phyloP scores from a whole-genome alignment of 164 flowering plant species.

The Vitis labrusca region DNA sequence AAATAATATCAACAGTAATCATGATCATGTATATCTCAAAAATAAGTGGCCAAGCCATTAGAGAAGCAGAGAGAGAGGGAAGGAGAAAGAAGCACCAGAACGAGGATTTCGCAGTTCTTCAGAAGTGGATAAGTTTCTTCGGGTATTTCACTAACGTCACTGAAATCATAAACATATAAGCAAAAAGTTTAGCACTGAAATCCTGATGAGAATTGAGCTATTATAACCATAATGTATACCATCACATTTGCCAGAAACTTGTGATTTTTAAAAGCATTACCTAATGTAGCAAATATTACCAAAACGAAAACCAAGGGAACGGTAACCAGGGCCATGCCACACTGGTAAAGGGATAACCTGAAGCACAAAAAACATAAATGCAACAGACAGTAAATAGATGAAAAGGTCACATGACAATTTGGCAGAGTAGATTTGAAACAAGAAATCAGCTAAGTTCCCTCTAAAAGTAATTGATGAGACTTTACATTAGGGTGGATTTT shows the following conservation, averaged over 20 bases:
- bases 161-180: constrained; percentile 23
- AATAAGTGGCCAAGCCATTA: background rate
- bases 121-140: constrained; percentile 87
- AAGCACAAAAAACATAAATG: constrained; percentile 7
- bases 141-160: constrained; percentile 95
- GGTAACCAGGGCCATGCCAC: constrained; percentile 90
- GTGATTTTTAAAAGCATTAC: constrained; percentile 32
- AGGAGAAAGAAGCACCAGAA: constrained; percentile 47
- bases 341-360: constrained; percentile 95
- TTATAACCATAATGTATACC: too few species aligned
- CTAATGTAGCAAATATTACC: constrained; percentile 93
- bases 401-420: too few species aligned
- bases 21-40: background rate
- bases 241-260: background rate
- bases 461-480: too few species aligned
- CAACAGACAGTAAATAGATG: too few species aligned
- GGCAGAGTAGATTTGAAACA: background rate
- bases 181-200: constrained; percentile 1
- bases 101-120: constrained; percentile 71
- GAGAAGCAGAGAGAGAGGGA: constrained; percentile 17
- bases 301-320: constrained; percentile 94
- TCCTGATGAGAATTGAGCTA: too few species aligned
- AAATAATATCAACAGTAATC: constrained; percentile 2
- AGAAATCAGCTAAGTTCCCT: background rate
- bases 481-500: too few species aligned